These are phyloP conservation scores for Francoa sonchifolia DNA, from an alignment of 441 rosid species.

Conservation along the genomic window DNA sequence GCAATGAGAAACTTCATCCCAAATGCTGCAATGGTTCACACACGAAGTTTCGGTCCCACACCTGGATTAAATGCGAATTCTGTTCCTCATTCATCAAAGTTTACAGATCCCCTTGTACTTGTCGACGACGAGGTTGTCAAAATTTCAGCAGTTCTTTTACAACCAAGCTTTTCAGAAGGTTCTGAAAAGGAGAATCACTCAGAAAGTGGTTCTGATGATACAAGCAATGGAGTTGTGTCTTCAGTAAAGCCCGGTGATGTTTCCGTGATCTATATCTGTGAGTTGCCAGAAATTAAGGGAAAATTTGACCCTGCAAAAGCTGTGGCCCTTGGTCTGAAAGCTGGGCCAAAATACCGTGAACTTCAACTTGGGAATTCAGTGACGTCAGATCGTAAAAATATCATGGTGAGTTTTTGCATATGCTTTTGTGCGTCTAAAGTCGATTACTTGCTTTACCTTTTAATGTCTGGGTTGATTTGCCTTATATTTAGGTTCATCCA, in stretches of 20 bases:
- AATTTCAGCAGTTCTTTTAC: conserved; percentile 68
- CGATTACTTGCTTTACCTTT: conserved; percentile 1
- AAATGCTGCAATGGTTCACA: conserved; percentile 91
- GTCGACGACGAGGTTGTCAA: conserved; percentile 71
- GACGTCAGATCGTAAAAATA: conserved; percentile 49
- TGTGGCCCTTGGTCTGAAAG: conserved; percentile 59
- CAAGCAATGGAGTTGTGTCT: conserved; percentile 5
- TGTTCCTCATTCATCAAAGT: conserved; percentile 19
- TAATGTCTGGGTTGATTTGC: conserved; percentile 3
- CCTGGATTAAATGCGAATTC: conserved; percentile 22
- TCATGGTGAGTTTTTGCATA: conserved; percentile 35
- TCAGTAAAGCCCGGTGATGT: conserved; percentile 51
- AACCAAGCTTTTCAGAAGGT: conserved; percentile 23
- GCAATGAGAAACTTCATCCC: conserved; percentile 92
- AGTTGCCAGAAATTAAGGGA: conserved; percentile 74
- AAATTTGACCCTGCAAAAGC: conserved; percentile 72
- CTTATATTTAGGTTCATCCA: conserved; percentile 53
- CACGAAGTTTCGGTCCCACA: conserved; percentile 58
- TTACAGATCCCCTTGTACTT: conserved; percentile 43
- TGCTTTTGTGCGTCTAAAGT: conserved; percentile 8
- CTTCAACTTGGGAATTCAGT: conserved; percentile 78
- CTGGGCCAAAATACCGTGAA: conserved; percentile 71
- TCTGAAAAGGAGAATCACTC: conserved; percentile 2
- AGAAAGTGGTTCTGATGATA: background rate
- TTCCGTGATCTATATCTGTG: conserved; percentile 76